Evolutionary conservation across 495 filamentous ascomycete genomes (phyloP).

Genomic region (Terfezia claveryi): DNA sequence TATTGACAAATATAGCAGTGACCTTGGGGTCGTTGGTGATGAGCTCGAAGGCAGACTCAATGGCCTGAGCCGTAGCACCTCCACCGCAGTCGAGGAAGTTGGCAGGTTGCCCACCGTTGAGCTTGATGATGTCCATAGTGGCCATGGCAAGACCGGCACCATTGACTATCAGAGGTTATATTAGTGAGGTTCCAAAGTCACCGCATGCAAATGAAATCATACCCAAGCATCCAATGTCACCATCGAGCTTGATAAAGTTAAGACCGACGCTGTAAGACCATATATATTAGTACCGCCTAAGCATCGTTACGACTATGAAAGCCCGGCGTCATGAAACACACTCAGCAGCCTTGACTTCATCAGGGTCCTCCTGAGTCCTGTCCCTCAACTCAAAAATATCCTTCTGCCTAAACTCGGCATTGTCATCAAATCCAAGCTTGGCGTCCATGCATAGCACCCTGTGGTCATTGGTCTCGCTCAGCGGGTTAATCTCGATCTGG

Average conservation of each 20-base stretch:
- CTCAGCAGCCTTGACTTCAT: constrained; percentile 91
- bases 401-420: constrained; percentile 93
- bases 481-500: constrained; percentile 98
- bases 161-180: constrained; percentile 41
- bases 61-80: constrained; percentile 87
- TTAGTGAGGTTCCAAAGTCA: not conserved
- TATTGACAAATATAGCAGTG: constrained; percentile 97
- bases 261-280: constrained; percentile 35
- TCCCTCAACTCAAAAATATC: constrained; percentile 89
- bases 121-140: constrained; percentile 99
- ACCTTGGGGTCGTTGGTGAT: constrained; percentile 98
- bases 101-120: constrained; percentile 85
- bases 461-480: constrained; percentile 92
- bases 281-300: constrained; percentile 7
- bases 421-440: constrained; percentile 95
- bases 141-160: constrained; percentile 98
- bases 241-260: constrained; percentile 99
- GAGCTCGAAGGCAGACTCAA: constrained; percentile 90
- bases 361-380: constrained; percentile 80
- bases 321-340: constrained; percentile 19
- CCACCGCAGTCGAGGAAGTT: constrained; percentile 99
- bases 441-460: constrained; percentile 97
- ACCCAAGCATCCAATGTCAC: constrained; percentile 89
- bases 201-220: constrained; percentile 1
- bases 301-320: not conserved